Conservation (phyloP, 192 early-diverging fungal species). For the Mycoemilia scoparia region DNA sequence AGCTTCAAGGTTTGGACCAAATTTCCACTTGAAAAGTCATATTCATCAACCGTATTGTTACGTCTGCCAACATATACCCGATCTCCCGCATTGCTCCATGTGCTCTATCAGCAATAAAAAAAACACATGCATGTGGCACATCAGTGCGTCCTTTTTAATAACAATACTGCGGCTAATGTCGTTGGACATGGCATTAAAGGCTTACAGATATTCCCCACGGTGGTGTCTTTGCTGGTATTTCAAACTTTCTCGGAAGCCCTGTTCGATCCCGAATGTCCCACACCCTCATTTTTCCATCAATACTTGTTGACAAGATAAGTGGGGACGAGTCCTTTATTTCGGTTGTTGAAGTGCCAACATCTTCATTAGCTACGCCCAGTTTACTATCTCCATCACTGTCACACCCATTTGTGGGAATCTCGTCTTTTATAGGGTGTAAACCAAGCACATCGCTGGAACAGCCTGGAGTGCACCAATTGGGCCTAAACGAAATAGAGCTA, state of each 20-base stretch:
- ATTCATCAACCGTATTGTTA: conserved; percentile 86
- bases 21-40: conserved; percentile 42
- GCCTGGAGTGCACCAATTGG: conserved; percentile 12
- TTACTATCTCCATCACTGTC: neutral
- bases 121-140: neutral
- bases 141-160: neutral
- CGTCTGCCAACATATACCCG: conserved; percentile 71
- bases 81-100: conserved; percentile 75
- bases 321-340: no score
- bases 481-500: conserved; percentile 53
- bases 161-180: conserved; percentile 1
- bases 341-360: conserved; percentile 5
- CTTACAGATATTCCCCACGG: conserved; percentile 55
- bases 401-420: no score
- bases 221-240: conserved; percentile 40
- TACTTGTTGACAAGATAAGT: conserved; percentile 49
- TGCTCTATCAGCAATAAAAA: conserved; percentile 24
- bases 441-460: no score
- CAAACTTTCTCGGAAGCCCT: conserved; percentile 28
- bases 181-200: no score
- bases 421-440: no score
- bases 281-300: conserved; percentile 50
- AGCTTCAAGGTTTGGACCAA: conserved; percentile 56
- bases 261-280: conserved; percentile 54
- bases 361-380: neutral